Evolutionary conservation across 495 filamentous ascomycete species (phyloP).

Genomic region (Tuber magnatum): DNA sequence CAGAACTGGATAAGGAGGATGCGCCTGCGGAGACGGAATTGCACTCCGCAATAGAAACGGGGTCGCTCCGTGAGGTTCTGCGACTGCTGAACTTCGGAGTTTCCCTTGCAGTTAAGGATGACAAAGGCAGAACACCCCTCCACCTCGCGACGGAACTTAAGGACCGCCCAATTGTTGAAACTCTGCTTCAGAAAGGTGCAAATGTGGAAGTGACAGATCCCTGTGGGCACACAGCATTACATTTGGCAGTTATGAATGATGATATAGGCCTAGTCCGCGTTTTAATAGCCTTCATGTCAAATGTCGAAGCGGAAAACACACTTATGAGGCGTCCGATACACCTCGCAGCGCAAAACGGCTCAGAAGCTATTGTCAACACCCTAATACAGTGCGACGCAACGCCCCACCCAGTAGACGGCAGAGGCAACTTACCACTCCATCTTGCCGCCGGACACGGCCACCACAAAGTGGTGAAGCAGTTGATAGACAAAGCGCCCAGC

Average conservation of each 20-base stretch:
- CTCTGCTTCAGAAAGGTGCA: constrained; percentile 9
- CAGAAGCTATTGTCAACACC: background rate
- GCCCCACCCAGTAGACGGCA: background rate
- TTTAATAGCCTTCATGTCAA: background rate
- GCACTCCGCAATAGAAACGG: background rate
- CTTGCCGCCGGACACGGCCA: constrained; percentile 16
- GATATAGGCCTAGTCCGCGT: background rate
- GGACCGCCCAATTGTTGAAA: background rate
- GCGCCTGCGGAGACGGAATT: background rate
- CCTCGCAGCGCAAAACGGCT: constrained; percentile 8
- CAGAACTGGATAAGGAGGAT: background rate
- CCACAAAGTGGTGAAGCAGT: constrained; percentile 1
- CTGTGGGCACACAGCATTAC: constrained; percentile 27
- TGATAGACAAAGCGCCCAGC: background rate
- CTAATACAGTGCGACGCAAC: background rate
- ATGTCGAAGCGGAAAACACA: background rate
- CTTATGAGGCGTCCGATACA: constrained; percentile 1
- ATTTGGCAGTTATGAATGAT: constrained; percentile 10
- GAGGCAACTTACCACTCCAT: constrained; percentile 16
- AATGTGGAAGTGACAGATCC: constrained; percentile 7
- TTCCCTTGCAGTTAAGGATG: constrained; percentile 14
- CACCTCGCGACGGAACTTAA: constrained; percentile 21
- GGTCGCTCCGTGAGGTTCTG: constrained; percentile 5
- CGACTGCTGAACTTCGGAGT: constrained; percentile 22
- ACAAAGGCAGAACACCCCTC: constrained; percentile 32